Evolutionary conservation across 352 stramenopile genomes (phyloP), one percentile per base, ranked within the genome.

Genomic region (Globisporangium orthogonon): DNA sequence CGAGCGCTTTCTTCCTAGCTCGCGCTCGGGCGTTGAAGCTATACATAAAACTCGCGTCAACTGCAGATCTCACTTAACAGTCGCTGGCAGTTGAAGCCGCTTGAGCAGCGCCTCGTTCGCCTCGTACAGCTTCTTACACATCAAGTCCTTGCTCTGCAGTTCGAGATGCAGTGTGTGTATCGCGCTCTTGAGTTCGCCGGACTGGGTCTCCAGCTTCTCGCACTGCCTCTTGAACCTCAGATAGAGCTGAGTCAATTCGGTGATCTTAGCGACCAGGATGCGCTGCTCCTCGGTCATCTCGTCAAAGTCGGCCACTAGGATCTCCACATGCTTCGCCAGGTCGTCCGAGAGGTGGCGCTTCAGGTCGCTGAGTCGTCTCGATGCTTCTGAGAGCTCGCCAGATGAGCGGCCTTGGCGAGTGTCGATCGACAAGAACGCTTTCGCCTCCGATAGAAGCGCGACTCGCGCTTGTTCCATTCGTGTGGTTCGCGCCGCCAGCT

Each of bases 71-170:
- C 28, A 39, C 14, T 41, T 52, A 7, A 13, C 48, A 28, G 37
- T 10, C 11, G 50, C 30, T 4, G 44, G 56, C 14, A 64, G 48
- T 48, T 71, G 63, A n/a, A 86, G 56, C 30, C 69, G 66, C 54
- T 69, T 65, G 2, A 89, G 53, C 29, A 89, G 59, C n/a, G 65
- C 76, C 51, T 87, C 76, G 33, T 89, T 87, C 23, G 78, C 76
- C 35, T 73, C 37, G 56, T 89, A 87, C 17, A 89, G 43, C 51
- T 87, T 83, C 52, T 76, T 85, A 37, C 75, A 82, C 4, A 87
- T 60, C 0, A 41, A 30, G 48, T 87, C 76, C 30, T 89, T 89
- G 23, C 55, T 60, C 44, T 82, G 59, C 2, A 87, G 56, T 37
- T 82, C 70, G 28, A 71, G 31, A 11, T 83, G 61, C 6, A 86